Evolutionary conservation across 352 stramenopile genomes (phyloP).

Genomic region (Phytophthora pseudosyringae): DNA sequence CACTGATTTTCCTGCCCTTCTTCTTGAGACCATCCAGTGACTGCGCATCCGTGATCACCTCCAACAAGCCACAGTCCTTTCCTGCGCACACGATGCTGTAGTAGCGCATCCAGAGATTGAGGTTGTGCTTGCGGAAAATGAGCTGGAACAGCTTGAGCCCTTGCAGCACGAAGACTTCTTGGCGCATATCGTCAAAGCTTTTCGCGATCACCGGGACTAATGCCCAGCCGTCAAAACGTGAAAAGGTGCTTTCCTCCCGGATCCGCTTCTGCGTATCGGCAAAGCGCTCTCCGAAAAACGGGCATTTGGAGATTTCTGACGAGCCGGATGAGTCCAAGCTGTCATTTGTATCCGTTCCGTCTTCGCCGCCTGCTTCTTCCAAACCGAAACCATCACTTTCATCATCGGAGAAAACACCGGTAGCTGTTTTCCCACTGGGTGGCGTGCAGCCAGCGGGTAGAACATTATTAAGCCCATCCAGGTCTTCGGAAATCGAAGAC

Average conservation of each 20-base stretch:
- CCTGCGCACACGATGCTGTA: conserved; percentile 96
- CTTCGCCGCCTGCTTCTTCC: conserved; percentile 21
- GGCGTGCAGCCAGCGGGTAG: conserved; percentile 29
- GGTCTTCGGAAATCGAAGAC: conserved; percentile 42
- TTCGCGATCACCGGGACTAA: conserved; percentile 96
- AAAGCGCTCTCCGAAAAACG: conserved; percentile 87
- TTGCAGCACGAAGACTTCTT: conserved; percentile 97
- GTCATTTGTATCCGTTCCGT: conserved; percentile 20
- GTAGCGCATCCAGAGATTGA: conserved; percentile 92
- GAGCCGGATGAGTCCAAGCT: conserved; percentile 26
- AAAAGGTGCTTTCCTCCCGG: conserved; percentile 68
- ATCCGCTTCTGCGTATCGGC: conserved; percentile 89
- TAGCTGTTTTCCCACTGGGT: conserved; percentile 23
- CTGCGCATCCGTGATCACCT: conserved; percentile 95
- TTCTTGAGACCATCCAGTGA: conserved; percentile 97
- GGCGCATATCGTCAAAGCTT: conserved; percentile 97
- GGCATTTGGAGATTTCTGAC: conserved; percentile 35
- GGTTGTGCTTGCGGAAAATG: conserved; percentile 92
- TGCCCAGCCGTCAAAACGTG: conserved; percentile 81
- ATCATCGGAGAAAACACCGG: conserved; percentile 30
- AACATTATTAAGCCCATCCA: conserved; percentile 39
- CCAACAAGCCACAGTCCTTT: conserved; percentile 93
- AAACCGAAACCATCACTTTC: conserved; percentile 34
- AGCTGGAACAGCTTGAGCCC: conserved; percentile 93
- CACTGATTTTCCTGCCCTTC: conserved; percentile 57